Conservation (phyloP, 345 rosid species). For the Lepidium africanum region DNA sequence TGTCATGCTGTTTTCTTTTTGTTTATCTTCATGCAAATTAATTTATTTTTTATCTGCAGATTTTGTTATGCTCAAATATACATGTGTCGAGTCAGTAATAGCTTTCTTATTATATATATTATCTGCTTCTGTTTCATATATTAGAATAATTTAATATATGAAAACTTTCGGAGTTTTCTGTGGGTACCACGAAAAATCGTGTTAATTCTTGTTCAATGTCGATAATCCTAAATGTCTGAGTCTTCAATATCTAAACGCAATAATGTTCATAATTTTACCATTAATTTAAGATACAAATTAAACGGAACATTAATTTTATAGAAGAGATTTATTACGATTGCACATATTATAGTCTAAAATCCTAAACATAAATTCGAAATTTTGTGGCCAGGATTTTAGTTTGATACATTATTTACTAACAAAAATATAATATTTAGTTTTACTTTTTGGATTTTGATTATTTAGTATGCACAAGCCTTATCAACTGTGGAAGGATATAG, state of each 20-base stretch:
- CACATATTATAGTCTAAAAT: too few species aligned
- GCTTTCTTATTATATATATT: too few species aligned
- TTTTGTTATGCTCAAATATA: not conserved
- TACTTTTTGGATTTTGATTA: not conserved
- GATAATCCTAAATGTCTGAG: too few species aligned
- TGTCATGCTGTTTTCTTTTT: not conserved
- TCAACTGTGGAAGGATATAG: conserved; percentile 43
- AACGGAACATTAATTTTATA: too few species aligned
- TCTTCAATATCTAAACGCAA: too few species aligned
- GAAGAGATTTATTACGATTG: too few species aligned
- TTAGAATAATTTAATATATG: not conserved
- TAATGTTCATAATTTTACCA: too few species aligned
- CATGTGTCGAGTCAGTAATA: not conserved
- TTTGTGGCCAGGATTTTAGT: too few species aligned
- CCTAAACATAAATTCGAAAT: too few species aligned
- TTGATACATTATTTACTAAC: too few species aligned
- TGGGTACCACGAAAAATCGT: not conserved
- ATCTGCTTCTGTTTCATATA: not conserved
- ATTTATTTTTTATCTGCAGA: not conserved
- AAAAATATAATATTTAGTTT: too few species aligned
- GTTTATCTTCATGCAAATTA: not conserved
- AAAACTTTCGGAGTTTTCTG: not conserved
- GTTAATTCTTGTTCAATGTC: not conserved
- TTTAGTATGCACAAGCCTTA: conserved; percentile 49
- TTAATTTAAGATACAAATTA: too few species aligned